Conservation (phyloP, 805 yeast genomes). For the Yamadazyma paraphyllophila region DNA sequence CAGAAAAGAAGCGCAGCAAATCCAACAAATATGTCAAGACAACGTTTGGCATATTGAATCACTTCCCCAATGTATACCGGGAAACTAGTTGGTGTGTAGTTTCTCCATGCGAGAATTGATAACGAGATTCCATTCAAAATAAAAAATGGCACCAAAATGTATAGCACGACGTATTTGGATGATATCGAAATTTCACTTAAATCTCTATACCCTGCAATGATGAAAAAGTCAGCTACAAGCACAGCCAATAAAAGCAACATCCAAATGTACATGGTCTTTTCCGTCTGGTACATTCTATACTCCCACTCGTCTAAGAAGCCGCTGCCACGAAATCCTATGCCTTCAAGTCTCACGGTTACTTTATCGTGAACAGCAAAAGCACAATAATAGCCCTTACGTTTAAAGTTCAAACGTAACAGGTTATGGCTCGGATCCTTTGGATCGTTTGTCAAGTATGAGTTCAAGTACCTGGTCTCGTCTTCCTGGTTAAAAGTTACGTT, state of each 20-base stretch:
- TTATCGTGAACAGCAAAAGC: neutral
- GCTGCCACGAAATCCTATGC: neutral
- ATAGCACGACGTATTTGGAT: neutral
- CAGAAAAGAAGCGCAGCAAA: neutral
- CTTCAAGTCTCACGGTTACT: neutral
- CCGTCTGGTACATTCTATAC: neutral
- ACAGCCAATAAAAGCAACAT: neutral
- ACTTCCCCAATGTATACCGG: neutral
- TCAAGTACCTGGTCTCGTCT: neutral
- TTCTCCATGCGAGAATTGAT: neutral
- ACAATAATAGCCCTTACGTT: neutral
- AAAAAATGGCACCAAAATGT: neutral
- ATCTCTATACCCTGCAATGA: neutral
- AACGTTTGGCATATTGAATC: neutral
- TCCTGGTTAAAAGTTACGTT: too few species aligned
- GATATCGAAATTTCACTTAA: neutral
- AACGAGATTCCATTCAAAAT: neutral
- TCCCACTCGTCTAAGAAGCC: neutral
- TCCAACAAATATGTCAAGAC: neutral
- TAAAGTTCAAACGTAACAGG: neutral
- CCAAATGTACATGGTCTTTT: neutral
- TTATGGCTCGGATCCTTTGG: neutral
- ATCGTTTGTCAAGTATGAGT: neutral
- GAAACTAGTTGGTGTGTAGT: neutral
- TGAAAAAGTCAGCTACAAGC: neutral